Base-by-base conservation (phyloP, 2,329 filamentous ascomycete genomes). In the Colletotrichum gigasporum region DNA sequence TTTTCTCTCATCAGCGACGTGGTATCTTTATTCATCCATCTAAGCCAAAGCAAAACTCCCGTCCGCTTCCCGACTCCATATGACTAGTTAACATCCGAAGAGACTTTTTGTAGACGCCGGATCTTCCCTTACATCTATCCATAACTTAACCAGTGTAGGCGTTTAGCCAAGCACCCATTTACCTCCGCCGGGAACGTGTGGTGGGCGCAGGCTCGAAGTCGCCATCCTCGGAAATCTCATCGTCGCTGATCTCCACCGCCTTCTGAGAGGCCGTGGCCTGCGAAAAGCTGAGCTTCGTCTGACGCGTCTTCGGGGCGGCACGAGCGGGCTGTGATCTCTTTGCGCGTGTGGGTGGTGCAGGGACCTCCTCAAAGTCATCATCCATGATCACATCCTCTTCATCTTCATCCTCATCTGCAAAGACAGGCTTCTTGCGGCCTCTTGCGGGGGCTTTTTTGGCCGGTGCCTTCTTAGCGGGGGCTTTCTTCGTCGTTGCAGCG, bases 161-260 rank as follows among this genome's bases (percentile, higher is more conserved):
- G 7, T 34, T 34, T 34, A 26, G 18, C 18, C 9, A 12, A 47
- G 9, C 24, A 20, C 18, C 14, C 26, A 14, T 5, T 61, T 53
- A 68, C 55, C 64, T 67, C 10, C 66, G 60, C 14, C 55, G 12
- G n/a, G 63, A 59, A 11, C 63, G 48, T 26, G 63, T 75, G 24
- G 75, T 74, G 10, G 82, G 82, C 51, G 82, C 79, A 5, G 84
- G 79, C 73, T 89, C 86, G 73, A 90, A 90, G 0, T 82, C 78
- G 55, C 80, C 82, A 42, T 88, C 86, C 60, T 88, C 86, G 0
- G 84, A 87, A 44, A 90, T 88, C 73, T 89, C 87, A 71, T 90
- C 88, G 63, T 89, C 87, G 65, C 87, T 90, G 56, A 90, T 84
- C 70, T 89, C 86, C 14, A 86, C 71, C n/a, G 81, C 79, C 35